Base-by-base conservation (phyloP, 495 filamentous ascomycete genomes). In the Saxophila tyrrhenica region DNA sequence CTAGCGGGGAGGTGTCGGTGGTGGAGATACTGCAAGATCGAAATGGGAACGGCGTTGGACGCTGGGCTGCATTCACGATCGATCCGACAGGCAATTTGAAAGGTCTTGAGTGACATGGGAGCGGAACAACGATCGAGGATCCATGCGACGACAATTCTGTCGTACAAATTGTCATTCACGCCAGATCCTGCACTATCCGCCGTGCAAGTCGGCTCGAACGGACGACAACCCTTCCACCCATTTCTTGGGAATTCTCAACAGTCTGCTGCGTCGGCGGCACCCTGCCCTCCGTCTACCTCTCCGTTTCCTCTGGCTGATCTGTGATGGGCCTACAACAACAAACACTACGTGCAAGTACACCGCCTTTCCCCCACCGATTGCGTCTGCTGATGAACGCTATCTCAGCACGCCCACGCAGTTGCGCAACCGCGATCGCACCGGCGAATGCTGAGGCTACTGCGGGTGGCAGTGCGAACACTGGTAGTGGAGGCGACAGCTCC, bases 1-100 rank as follows among this genome's bases (percentile, higher is more conserved):
- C 48, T 13, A 23, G 51, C 44, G 23, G 13, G 1, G 61, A 65
- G 58, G 64, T 67, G 17, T 24, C n/a, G 10, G 58, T 61, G 17
- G 7, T 61, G 10, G 68, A 70, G 55, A 65, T 70, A 20, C 15
- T 70, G 53, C 47, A 48, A 22, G 67, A 69, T 48, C 46, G 68
- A 32, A 55, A 51, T 39, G 55, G 52, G 0, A 53, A 50, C 13
- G 50, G 68, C 39, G 55, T 59, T 0, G 68, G 67, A 10, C 32
- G 39, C 23, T 70, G 65, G 66, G 63, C 56, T 11, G 45, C 39
- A 1, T 58, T 65, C 32, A 25, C 39, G 7, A 16, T 51, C 13
- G 29, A 35, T 35, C 29, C 5, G 29, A 35, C 13, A 13, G 29
- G 29, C 29, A 5, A 13, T 35, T 35, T 35, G 13, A 13, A 5